phyloP scores from a whole-genome alignment of 176 grass and related monocot species.

The Eleusine coracana region DNA sequence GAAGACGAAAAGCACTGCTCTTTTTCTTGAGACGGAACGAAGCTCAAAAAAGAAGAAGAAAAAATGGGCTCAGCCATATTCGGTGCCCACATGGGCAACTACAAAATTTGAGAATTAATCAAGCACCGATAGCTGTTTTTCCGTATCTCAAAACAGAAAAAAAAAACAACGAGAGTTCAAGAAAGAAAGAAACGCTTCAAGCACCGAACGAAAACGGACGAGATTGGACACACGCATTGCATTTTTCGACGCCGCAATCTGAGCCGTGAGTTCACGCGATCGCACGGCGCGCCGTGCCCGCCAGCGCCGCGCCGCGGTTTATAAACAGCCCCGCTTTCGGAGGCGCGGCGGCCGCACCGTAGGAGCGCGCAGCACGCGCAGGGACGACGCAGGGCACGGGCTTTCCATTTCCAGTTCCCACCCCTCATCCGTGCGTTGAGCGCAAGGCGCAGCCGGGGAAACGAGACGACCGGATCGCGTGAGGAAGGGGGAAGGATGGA shows the following conservation, averaged over 20 bases:
- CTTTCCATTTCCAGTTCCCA: background rate
- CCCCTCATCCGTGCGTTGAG: background rate
- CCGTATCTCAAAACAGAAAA: no score
- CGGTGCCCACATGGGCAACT: no score
- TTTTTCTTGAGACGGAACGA: no score
- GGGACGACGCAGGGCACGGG: background rate
- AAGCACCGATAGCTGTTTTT: no score
- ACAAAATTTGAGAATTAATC: no score
- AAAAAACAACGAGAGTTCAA: no score
- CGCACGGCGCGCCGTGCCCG: background rate
- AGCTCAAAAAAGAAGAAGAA: no score
- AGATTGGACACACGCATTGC: background rate
- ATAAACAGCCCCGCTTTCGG: background rate
- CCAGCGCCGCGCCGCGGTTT: constrained; percentile 1
- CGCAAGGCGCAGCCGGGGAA: background rate
- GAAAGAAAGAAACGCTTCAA: background rate
- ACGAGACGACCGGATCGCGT: background rate
- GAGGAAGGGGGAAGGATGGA: constrained; percentile 7
- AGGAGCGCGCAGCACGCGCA: background rate
- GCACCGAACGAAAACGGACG: background rate
- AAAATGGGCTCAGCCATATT: no score
- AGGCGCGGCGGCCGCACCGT: background rate
- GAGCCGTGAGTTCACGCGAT: constrained; percentile 7
- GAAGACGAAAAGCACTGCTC: background rate
- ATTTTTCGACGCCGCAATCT: background rate